Conservation (phyloP, 2,329 filamentous ascomycete species). For the Penicillium occitanis region DNA sequence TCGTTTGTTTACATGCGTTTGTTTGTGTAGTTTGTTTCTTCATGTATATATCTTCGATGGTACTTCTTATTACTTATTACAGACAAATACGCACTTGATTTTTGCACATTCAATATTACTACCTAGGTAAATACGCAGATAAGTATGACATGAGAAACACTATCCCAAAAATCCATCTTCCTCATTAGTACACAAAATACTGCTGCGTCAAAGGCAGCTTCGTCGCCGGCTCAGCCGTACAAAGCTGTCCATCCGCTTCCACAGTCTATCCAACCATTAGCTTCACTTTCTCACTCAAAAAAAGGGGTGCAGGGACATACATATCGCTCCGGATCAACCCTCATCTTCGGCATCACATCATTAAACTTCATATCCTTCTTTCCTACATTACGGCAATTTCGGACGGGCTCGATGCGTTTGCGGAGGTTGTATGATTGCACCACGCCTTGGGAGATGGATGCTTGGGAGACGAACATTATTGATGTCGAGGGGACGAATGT, state of each 20-base stretch:
- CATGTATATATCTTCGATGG: not conserved
- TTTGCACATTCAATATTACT: not conserved
- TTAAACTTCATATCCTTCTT: conserved; percentile 94
- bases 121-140: not conserved
- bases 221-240: conserved; percentile 69
- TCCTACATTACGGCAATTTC: conserved; percentile 68
- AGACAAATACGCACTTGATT: not conserved
- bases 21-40: not conserved
- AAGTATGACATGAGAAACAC: not conserved
- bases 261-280: conserved; percentile 53
- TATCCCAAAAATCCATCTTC: no score
- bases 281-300: not conserved
- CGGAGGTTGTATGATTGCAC: conserved; percentile 71
- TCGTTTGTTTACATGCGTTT: not conserved
- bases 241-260: conserved; percentile 76
- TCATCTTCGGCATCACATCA: conserved; percentile 78
- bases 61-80: not conserved
- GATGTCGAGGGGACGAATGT: conserved; percentile 68
- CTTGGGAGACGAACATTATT: conserved; percentile 79
- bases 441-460: conserved; percentile 65
- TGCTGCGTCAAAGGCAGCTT: conserved; percentile 72
- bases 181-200: conserved; percentile 69
- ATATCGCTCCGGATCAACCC: conserved; percentile 88
- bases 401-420: conserved; percentile 79
- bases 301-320: conserved; percentile 37